These are phyloP conservation scores for Calonectria hawksworthii DNA, from an alignment of 2,329 filamentous ascomycete species.

Conservation along the genomic window DNA sequence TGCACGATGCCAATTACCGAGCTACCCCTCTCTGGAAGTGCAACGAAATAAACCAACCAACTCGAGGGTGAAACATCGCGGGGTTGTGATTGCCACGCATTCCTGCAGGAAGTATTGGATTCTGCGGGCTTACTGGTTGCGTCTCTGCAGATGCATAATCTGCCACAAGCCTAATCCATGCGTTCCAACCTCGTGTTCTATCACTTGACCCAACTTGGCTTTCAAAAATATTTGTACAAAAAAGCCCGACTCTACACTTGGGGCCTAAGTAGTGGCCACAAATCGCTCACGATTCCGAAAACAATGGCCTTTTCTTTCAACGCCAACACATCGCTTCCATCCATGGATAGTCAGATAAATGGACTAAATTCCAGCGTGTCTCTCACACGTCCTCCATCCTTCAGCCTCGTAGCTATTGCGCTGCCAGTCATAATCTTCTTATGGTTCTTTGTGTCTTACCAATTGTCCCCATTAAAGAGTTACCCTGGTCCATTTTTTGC, in stretches of 20 bases:
- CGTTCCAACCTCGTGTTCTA: rapidly evolving
- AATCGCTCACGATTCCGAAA: no score
- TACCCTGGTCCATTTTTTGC: constrained; percentile 52
- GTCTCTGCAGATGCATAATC: not conserved
- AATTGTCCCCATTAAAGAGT: constrained; percentile 44
- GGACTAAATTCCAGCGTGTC: not conserved
- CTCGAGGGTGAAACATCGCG: not conserved
- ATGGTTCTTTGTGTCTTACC: constrained; percentile 31
- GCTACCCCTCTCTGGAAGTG: not conserved
- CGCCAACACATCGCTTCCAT: not conserved
- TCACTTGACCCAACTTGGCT: no score
- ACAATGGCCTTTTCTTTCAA: not conserved
- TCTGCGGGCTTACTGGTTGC: not conserved
- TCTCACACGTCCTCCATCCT: no score
- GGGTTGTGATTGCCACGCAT: not conserved
- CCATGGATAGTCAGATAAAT: not conserved
- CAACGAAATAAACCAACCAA: not conserved
- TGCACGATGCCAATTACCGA: not conserved
- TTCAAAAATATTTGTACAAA: no score
- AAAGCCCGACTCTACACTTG: no score
- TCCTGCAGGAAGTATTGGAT: not conserved
- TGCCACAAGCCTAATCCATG: not conserved
- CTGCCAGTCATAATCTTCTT: not conserved
- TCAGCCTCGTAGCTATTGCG: not conserved
- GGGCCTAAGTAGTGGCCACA: no score